These are phyloP conservation scores for Thielaviopsis punctulata DNA, from an alignment of 2,329 filamentous ascomycete genomes.

Conservation along the genomic window DNA sequence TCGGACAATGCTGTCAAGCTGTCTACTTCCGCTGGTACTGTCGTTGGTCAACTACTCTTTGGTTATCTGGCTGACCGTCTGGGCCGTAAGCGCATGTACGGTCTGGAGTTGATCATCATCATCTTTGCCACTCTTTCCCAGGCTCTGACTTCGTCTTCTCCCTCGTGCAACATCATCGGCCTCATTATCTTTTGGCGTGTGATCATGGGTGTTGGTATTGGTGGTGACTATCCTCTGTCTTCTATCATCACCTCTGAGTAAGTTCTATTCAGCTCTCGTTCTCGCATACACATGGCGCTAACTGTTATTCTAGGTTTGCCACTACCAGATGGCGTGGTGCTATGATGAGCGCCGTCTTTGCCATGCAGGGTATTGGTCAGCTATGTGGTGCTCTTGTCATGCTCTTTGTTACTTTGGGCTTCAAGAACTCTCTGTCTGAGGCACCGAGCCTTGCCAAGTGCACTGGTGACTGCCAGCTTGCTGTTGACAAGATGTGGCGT, in stretches of 20 bases:
- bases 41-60: constrained; percentile 67
- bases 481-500: constrained; percentile 76
- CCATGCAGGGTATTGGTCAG: constrained; percentile 76
- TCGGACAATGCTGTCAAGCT: constrained; percentile 76
- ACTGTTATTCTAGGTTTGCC: constrained; percentile 30
- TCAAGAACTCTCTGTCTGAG: constrained; percentile 43
- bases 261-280: background rate
- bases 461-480: constrained; percentile 20
- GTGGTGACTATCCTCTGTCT: constrained; percentile 58
- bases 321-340: constrained; percentile 73
- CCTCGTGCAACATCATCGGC: constrained; percentile 44
- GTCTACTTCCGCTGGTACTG: constrained; percentile 62
- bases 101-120: constrained; percentile 63
- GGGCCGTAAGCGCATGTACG: constrained; percentile 57
- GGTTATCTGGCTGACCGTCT: constrained; percentile 62
- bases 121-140: constrained; percentile 64
- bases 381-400: constrained; percentile 59
- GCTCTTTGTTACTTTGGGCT: constrained; percentile 55
- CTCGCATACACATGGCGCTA: background rate
- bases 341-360: constrained; percentile 77
- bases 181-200: constrained; percentile 69
- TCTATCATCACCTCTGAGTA: constrained; percentile 74
- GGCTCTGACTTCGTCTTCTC: constrained; percentile 45
- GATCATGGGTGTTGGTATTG: constrained; percentile 38
- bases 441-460: constrained; percentile 38